Evolutionary conservation across 305 asterid species (phyloP).

Genomic region (Fraxinus nigra): DNA sequence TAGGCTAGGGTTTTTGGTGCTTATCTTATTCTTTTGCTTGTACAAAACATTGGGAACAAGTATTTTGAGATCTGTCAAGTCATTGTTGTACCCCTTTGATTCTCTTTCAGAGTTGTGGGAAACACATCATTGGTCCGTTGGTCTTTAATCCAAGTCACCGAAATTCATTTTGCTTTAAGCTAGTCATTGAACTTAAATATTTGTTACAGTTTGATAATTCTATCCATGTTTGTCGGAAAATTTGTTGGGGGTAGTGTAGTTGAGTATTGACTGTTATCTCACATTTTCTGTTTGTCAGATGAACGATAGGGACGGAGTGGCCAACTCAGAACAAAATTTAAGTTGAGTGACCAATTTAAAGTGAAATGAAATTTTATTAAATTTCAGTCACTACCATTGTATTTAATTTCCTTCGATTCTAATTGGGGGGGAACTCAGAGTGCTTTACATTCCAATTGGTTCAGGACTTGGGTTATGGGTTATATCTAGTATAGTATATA

Average conservation of each 20-base stretch:
- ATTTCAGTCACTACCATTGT: neutral
- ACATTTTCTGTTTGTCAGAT: neutral
- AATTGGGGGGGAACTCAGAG: neutral
- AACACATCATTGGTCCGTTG: neutral
- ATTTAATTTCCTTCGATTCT: neutral
- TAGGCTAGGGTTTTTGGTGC: slow-evolving; percentile 43
- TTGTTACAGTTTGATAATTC: neutral
- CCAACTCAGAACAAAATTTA: neutral
- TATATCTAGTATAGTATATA: no score
- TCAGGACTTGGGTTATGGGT: neutral
- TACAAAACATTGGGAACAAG: slow-evolving; percentile 20
- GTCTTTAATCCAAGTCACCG: neutral
- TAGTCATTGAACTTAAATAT: neutral
- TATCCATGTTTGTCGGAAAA: neutral
- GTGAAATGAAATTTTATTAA: neutral
- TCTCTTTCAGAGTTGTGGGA: neutral
- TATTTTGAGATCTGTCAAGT: neutral
- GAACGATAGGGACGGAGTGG: neutral
- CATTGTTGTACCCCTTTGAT: neutral
- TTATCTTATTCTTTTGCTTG: slow-evolving; percentile 47
- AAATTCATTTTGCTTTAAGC: neutral
- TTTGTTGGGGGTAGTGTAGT: neutral
- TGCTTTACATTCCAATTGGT: neutral
- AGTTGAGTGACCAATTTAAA: neutral
- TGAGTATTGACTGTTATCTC: neutral